Percentiles rank a stretch among this genome's conserved stretches.
These are phyloP conservation scores for Yamadazyma laniorum DNA, from an alignment of 805 yeast species.

Conservation along the genomic window DNA sequence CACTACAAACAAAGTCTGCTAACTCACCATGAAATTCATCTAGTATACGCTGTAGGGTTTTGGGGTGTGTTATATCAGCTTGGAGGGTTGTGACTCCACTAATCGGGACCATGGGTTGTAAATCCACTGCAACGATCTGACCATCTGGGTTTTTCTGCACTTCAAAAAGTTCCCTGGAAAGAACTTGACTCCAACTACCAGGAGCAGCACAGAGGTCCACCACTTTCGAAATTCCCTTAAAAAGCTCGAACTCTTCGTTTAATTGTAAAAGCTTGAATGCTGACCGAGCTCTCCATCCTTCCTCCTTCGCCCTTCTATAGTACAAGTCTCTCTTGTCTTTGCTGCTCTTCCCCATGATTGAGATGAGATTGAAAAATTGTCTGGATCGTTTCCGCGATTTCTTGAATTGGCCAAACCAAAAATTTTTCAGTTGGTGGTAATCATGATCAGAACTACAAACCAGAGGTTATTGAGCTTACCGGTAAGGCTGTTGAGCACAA, in stretches of 20 bases:
- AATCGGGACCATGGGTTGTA: constrained; percentile 98
- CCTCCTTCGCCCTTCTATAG: constrained; percentile 92
- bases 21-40: constrained; percentile 85
- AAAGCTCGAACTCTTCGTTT: constrained; percentile 83
- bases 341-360: constrained; percentile 84
- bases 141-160: constrained; percentile 43
- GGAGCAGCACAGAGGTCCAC: constrained; percentile 95
- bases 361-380: constrained; percentile 7
- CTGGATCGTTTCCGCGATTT: background rate
- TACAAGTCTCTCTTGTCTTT: constrained; percentile 93
- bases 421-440: constrained; percentile 6
- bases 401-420: no score
- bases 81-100: constrained; percentile 85
- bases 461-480: background rate
- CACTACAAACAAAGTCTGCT: constrained; percentile 95
- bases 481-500: constrained; percentile 9
- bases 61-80: constrained; percentile 97
- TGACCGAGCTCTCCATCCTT: constrained; percentile 96
- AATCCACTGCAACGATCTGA: constrained; percentile 89
- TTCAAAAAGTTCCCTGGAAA: constrained; percentile 64
- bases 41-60: constrained; percentile 71
- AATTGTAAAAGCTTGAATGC: constrained; percentile 91
- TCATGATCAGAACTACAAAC: constrained; percentile 3
- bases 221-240: constrained; percentile 72
- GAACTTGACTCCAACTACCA: constrained; percentile 98